Percentiles rank a stretch among this genome's conserved stretches.
These are phyloP conservation scores for Cavenderia fasciculata DNA, from an alignment of 78 protist species.

Conservation along the genomic window DNA sequence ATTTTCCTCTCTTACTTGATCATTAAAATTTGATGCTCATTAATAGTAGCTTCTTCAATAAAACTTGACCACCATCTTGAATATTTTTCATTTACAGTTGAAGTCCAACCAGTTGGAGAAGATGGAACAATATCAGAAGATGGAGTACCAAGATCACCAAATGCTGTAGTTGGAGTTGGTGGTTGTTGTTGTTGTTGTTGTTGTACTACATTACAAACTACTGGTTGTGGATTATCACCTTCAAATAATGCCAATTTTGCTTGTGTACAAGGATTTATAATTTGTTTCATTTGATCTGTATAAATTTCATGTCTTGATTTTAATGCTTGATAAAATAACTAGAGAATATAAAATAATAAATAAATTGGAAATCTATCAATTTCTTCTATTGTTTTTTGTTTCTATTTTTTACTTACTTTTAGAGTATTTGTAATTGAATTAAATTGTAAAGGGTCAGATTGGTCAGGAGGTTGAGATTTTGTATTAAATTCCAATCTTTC, in stretches of 20 bases:
- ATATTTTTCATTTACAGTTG: not conserved
- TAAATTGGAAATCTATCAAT: too few relatives aligned
- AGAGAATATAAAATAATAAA: not conserved
- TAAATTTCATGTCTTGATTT: slow-evolving; percentile 42
- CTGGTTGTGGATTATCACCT: too few relatives aligned
- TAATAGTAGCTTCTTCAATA: slow-evolving; percentile 7
- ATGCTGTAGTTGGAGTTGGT: too few relatives aligned
- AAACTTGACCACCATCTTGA: slow-evolving; percentile 18
- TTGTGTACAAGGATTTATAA: slow-evolving; percentile 70
- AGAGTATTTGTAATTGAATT: slow-evolving; percentile 1
- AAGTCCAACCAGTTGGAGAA: not conserved
- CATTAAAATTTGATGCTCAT: slow-evolving; percentile 11
- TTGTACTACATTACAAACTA: too few relatives aligned
- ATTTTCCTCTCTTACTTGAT: slow-evolving; percentile 30
- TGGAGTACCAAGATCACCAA: too few relatives aligned
- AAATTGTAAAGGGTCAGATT: not conserved
- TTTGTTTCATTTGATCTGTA: slow-evolving; percentile 57
- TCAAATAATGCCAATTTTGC: slow-evolving; percentile 56
- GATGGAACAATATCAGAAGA: too few relatives aligned
- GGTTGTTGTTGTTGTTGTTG: too few relatives aligned
- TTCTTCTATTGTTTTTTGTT: too few relatives aligned
- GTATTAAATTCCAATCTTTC: slow-evolving; percentile 45
- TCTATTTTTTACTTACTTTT: not conserved
- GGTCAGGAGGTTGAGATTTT: not conserved
- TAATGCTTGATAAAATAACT: slow-evolving; percentile 25